A percentile compares a stretch with the other conserved stretches of the same genome.
Conservation (phyloP, 2,329 filamentous ascomycete genomes). For the Monilinia vaccinii-corymbosi region DNA sequence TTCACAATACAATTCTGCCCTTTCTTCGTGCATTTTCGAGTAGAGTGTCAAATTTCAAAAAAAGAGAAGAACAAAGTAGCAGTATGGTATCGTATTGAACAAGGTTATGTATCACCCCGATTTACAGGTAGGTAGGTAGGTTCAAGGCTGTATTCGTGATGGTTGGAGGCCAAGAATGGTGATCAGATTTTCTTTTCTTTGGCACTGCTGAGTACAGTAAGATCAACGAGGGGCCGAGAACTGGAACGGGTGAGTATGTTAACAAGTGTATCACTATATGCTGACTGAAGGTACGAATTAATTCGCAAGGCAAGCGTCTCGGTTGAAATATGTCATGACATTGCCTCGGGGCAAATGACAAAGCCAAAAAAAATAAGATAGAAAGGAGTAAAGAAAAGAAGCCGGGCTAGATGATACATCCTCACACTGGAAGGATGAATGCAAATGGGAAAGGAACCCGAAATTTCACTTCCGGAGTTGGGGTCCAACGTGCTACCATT, state of each 20-base stretch:
- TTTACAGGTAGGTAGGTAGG: background rate
- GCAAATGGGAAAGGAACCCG: background rate
- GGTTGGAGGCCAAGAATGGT: background rate
- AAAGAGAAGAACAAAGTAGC: background rate
- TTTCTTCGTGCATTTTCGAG: constrained; percentile 3
- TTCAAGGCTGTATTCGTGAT: background rate
- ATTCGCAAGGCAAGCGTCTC: background rate
- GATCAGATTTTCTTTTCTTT: background rate
- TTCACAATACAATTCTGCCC: background rate
- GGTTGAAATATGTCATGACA: background rate
- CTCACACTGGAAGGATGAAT: background rate
- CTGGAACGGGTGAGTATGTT: background rate
- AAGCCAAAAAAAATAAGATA: background rate
- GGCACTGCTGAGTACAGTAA: background rate
- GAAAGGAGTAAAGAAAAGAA: background rate
- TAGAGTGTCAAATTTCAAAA: background rate
- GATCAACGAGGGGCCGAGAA: background rate
- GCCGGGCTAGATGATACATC: background rate
- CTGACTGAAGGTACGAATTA: background rate
- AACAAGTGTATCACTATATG: background rate
- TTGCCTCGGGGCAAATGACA: background rate
- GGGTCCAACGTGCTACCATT: constrained; percentile 5
- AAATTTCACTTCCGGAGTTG: background rate
- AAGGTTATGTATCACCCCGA: background rate
- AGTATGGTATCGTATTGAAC: background rate